Percentiles rank a stretch among this genome's conserved stretches.
phyloP scores from a whole-genome alignment of 2,329 filamentous ascomycete species.

The Drechmeria coniospora region DNA sequence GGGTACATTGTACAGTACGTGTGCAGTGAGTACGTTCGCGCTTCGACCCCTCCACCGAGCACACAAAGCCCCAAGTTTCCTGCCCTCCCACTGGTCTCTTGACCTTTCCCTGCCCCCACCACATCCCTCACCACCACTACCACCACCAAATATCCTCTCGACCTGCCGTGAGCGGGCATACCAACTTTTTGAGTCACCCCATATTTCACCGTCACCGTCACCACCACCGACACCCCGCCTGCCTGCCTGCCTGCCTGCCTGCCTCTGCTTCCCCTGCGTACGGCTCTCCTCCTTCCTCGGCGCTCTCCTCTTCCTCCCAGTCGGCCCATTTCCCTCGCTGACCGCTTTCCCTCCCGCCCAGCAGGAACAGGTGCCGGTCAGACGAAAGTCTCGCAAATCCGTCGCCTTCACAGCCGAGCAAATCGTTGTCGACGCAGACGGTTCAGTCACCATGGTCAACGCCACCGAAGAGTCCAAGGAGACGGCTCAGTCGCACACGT shows the following conservation, averaged over 20 bases:
- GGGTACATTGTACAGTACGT: too few relatives aligned
- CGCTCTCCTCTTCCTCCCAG: conserved; percentile 6
- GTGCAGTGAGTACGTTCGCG: too few relatives aligned
- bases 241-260: too few relatives aligned
- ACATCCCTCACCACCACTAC: conserved; percentile 2
- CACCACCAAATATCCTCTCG: conserved; percentile 2
- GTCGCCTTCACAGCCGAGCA: conserved; percentile 85
- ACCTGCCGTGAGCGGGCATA: too few relatives aligned
- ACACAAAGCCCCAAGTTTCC: conserved; percentile 5
- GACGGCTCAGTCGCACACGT: conserved; percentile 65
- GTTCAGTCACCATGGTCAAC: conserved; percentile 64
- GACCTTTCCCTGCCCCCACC: conserved; percentile 3
- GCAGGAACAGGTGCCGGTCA: conserved; percentile 16
- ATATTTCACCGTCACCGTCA: background rate
- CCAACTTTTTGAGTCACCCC: conserved; percentile 1
- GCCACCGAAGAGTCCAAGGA: conserved; percentile 61
- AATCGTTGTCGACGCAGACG: conserved; percentile 78
- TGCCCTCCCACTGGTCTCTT: conserved; percentile 5
- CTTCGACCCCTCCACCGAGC: background rate
- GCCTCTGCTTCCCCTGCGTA: background rate
- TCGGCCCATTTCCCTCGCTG: background rate
- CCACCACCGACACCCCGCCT: too few relatives aligned
- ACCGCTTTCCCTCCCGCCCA: conserved; percentile 4
- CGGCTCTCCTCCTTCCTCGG: background rate
- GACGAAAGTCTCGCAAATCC: conserved; percentile 73